Evolutionary conservation across 23 red algal species (phyloP).

Genomic region (Gracilaria vermiculophylla): DNA sequence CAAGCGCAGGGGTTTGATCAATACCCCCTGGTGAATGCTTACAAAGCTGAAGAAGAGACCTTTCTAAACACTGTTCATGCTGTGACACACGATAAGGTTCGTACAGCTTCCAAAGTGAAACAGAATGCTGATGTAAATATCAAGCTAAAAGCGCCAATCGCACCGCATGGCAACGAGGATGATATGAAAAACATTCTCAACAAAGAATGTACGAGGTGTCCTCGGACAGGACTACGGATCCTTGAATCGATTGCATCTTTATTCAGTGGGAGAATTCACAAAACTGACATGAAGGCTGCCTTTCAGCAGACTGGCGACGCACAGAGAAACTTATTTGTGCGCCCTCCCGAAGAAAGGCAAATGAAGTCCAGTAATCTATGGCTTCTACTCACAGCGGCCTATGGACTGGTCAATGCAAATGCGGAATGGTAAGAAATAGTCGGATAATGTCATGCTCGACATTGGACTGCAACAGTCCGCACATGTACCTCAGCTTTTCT

Average conservation of each 20-base stretch:
- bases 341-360: neutral
- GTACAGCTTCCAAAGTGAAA: neutral
- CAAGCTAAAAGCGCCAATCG: neutral
- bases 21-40: neutral
- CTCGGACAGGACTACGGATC: neutral
- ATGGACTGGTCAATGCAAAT: slow-evolving; percentile 10
- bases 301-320: slow-evolving; percentile 29
- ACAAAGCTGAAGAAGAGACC: neutral
- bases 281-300: slow-evolving; percentile 29
- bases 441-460: neutral
- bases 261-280: neutral
- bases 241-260: neutral
- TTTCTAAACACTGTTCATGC: too few relatives aligned
- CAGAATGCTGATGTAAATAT: neutral
- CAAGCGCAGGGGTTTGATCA: slow-evolving; percentile 52
- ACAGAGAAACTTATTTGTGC: neutral
- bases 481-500: too few relatives aligned
- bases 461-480: too few relatives aligned
- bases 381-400: neutral
- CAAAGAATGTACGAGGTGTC: neutral
- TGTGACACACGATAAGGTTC: too few relatives aligned
- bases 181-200: neutral
- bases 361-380: slow-evolving; percentile 25
- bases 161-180: slow-evolving; percentile 49
- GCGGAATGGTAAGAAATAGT: neutral